Evolutionary conservation across 2,329 filamentous ascomycete genomes (phyloP).

Genomic region (Endocalyx cinctus): DNA sequence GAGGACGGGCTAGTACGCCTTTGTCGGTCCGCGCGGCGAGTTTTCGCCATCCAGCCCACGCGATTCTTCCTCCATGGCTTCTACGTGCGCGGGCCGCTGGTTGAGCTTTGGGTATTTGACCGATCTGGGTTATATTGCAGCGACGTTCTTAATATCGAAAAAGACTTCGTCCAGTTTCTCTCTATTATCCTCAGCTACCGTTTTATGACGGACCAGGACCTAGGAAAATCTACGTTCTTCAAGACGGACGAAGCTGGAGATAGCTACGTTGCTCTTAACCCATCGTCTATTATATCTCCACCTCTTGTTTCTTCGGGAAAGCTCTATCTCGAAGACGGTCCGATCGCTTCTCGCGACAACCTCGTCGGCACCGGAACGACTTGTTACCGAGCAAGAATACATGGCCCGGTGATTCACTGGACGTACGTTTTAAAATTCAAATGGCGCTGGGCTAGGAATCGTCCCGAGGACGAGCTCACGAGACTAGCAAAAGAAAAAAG

Average conservation of each 20-base stretch:
- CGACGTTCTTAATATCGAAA: constrained; percentile 23
- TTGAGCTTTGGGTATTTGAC: constrained; percentile 34
- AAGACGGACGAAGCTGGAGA: constrained; percentile 13
- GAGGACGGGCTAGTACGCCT: constrained; percentile 15
- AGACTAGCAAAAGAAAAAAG: constrained; percentile 21
- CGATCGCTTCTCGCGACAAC: constrained; percentile 19
- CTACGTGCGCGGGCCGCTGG: constrained; percentile 24
- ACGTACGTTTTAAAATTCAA: constrained; percentile 27
- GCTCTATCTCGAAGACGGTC: constrained; percentile 25
- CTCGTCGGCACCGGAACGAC: constrained; percentile 26
- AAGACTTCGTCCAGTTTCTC: constrained; percentile 24
- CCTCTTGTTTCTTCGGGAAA: constrained; percentile 11
- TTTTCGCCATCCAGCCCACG: constrained; percentile 28
- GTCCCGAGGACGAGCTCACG: constrained; percentile 29
- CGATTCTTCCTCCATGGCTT: constrained; percentile 34
- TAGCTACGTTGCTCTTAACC: background rate
- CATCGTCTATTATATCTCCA: no score
- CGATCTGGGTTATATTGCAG: constrained; percentile 30
- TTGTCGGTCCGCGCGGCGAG: constrained; percentile 13
- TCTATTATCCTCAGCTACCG: constrained; percentile 25
- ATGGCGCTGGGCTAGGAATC: constrained; percentile 26
- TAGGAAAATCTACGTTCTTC: constrained; percentile 21
- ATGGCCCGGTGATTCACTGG: constrained; percentile 20
- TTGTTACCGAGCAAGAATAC: constrained; percentile 25
- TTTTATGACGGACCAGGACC: constrained; percentile 24